A percentile compares a stretch with the other conserved stretches of the same genome.
phyloP scores from a whole-genome alignment of 495 filamentous ascomycete species.

The Daldinia childiae region DNA sequence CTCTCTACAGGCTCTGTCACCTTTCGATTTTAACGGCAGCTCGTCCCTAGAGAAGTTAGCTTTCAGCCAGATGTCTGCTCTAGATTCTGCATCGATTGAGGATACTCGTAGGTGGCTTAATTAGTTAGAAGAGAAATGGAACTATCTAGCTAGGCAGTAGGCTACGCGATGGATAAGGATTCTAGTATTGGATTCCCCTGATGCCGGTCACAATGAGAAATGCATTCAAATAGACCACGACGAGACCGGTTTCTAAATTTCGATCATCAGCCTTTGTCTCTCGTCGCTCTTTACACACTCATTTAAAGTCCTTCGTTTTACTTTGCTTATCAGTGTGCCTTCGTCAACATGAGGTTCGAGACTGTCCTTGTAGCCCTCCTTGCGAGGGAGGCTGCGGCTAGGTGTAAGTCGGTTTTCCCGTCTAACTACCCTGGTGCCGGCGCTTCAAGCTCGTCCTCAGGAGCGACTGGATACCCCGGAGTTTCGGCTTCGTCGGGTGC shows the following conservation, averaged over 20 bases:
- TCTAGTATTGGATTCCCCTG: constrained; percentile 6
- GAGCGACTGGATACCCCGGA: background rate
- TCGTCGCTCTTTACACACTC: constrained; percentile 27
- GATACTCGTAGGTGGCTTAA: background rate
- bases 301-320: constrained; percentile 20
- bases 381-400: constrained; percentile 23
- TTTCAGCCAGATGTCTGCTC: constrained; percentile 6
- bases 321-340: background rate
- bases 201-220: background rate
- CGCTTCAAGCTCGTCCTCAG: constrained; percentile 16
- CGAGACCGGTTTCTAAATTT: background rate
- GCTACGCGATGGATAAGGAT: background rate
- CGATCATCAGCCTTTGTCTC: background rate
- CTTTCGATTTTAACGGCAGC: constrained; percentile 4
- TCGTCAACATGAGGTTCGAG: constrained; percentile 23
- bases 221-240: constrained; percentile 16
- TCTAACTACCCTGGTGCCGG: constrained; percentile 1
- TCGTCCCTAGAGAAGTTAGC: constrained; percentile 19
- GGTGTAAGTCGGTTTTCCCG: constrained; percentile 25
- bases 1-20: background rate
- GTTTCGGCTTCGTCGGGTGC: background rate
- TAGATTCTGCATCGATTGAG: background rate
- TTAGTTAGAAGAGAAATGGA: background rate
- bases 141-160: background rate
- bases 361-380: constrained; percentile 24